phyloP scores from a whole-genome alignment of 2,329 filamentous ascomycete species.

The Chrysoporthe deuterocubensis region DNA sequence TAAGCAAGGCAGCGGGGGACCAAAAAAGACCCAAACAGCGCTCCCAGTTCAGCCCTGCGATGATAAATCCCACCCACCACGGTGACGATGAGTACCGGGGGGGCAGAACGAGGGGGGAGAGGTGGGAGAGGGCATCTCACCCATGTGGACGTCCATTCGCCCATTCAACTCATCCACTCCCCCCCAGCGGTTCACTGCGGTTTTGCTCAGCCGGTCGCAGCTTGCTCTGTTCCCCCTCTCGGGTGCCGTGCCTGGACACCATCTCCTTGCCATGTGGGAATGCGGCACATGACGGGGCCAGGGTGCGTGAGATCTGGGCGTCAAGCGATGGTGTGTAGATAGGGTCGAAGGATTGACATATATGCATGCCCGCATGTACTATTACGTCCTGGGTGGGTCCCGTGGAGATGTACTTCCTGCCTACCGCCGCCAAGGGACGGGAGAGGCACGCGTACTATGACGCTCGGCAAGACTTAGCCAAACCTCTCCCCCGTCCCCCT shows the following conservation, averaged over 20 bases:
- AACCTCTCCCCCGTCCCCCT: no score
- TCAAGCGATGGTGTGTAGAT: constrained; percentile 8
- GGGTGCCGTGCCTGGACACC: constrained; percentile 8
- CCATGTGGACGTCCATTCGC: not conserved
- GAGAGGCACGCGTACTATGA: no score
- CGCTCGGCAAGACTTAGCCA: no score
- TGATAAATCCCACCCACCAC: constrained; percentile 1
- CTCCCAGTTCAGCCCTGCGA: constrained; percentile 13
- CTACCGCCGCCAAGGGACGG: no score
- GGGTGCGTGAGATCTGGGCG: not conserved
- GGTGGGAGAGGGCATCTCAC: not conserved
- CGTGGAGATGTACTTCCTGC: no score
- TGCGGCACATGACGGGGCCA: not conserved
- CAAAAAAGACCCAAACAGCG: not conserved
- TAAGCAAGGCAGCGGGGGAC: not conserved
- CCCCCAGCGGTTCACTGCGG: not conserved
- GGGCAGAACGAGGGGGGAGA: not conserved
- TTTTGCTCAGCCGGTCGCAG: not conserved
- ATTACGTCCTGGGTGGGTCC: not conserved
- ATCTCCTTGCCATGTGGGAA: constrained; percentile 19
- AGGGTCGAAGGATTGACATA: constrained; percentile 3
- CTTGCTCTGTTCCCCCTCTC: not conserved
- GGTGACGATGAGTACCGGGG: not conserved
- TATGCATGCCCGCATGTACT: not conserved
- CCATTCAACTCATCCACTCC: not conserved